These are phyloP conservation scores for Cyanidiococcus yangmingshanensis DNA, from an alignment of 23 red algal species.

Conservation along the genomic window DNA sequence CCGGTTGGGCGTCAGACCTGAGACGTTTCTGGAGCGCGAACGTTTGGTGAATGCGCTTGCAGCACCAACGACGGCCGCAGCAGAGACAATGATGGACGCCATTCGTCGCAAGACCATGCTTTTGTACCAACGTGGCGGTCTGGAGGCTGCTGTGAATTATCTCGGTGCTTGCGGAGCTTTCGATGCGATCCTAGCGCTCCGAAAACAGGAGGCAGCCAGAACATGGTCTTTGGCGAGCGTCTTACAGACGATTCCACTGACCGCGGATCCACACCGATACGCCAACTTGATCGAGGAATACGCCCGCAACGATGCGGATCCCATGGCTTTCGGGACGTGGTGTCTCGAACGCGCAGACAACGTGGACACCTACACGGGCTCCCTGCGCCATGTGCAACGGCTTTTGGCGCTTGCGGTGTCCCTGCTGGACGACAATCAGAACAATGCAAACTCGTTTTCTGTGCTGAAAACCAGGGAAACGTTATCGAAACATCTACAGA, in stretches of 20 bases:
- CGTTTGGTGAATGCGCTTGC: not conserved
- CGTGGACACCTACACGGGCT: not conserved
- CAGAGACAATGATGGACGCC: too few species aligned
- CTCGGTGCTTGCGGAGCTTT: not conserved
- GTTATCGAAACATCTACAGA: not conserved
- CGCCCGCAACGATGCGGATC: not conserved
- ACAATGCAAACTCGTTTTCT: not conserved
- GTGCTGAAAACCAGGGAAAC: not conserved
- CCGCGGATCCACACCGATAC: not conserved
- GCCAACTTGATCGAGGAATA: not conserved
- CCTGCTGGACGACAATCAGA: not conserved
- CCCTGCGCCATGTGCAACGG: not conserved
- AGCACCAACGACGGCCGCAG: not conserved
- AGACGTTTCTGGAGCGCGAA: not conserved
- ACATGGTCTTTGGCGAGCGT: not conserved
- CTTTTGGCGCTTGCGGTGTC: not conserved
- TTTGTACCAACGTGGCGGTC: not conserved
- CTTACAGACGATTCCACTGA: not conserved
- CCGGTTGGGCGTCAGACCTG: not conserved
- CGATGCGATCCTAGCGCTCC: not conserved
- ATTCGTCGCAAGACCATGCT: not conserved
- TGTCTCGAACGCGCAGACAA: not conserved
- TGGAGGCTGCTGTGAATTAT: not conserved
- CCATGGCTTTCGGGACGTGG: not conserved
- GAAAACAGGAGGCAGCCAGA: not conserved